Base-by-base conservation (phyloP, 2,329 filamentous ascomycete species). In the Daldinia sp. region DNA sequence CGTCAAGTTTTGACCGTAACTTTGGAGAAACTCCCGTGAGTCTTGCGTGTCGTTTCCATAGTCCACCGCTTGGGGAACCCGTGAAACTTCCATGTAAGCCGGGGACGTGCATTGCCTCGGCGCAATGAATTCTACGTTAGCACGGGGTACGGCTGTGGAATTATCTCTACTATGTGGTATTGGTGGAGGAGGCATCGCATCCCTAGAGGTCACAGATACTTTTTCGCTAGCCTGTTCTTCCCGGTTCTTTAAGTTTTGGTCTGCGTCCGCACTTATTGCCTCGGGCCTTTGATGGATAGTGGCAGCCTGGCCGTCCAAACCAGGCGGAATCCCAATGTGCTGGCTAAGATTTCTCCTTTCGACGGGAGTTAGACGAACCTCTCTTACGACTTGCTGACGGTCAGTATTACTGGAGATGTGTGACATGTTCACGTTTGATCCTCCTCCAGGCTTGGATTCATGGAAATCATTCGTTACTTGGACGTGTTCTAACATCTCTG, bases 131-230 rank as follows among this genome's bases (percentile, higher is more conserved):
- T 60, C 58, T 23, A 17, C 9, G 23, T 51, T 54, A 34, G 19
- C 37, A n/a, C 19, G 21, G 41, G 32, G 5, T n/a, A 30, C 17
- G 4, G 35, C 11, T 13, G 34, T 17, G 25, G 43, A 17, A 39
- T 19, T 29, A 2, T 37, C 51, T 56, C 23, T 64, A 29, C 41
- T 13, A 39, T 15, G 13, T 34, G 74, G 72, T 11, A 73, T 39
- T n/a, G 72, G 70, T 27, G 74, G 74, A 21, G 74, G 74, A 11
- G 74, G 74, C 73, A 75, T 75, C 37, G 62, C 65, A 39, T 73
- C 72, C 63, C 66, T 69, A 9, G 74, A 75, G 59, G 66, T 48
- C 17, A 65, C 37, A 23, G 70, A 72, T 48, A 30, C 29, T 37
- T 59, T 58, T 39, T 68, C 69, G 29, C 53, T 57, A 8, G 54